Evolutionary conservation across 352 stramenopile species (phyloP).

Genomic region (Hyaloperonospora brassicae): DNA sequence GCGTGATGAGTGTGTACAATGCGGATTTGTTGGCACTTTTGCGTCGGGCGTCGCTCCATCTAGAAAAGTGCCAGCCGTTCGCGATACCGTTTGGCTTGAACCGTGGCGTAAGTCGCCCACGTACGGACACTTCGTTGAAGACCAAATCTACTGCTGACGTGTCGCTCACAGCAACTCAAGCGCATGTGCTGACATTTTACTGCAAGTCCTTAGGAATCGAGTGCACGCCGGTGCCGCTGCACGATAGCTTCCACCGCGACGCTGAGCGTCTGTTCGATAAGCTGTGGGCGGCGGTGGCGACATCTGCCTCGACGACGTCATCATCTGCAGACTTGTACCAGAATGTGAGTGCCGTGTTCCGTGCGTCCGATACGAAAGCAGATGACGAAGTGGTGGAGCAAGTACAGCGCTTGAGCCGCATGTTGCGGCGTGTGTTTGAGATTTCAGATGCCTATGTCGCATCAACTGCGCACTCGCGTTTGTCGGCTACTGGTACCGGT

Average conservation of each 20-base stretch:
- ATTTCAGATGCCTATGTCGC: conserved; percentile 84
- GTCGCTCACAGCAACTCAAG: conserved; percentile 49
- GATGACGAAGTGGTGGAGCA: conserved; percentile 37
- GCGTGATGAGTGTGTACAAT: conserved; percentile 65
- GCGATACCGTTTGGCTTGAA: conserved; percentile 37
- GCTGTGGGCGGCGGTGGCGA: conserved; percentile 36
- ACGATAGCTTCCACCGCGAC: conserved; percentile 70
- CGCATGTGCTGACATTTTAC: conserved; percentile 72
- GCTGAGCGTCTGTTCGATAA: conserved; percentile 82
- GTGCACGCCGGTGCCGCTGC: conserved; percentile 52
- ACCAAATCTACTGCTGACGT: conserved; percentile 25
- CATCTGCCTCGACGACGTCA: conserved; percentile 14
- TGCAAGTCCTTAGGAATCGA: conserved; percentile 73
- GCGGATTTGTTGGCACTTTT: conserved; percentile 58
- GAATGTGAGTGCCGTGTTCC: conserved; percentile 34
- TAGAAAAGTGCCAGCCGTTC: conserved; percentile 68
- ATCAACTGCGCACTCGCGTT: conserved; percentile 56
- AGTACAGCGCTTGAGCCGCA: conserved; percentile 60
- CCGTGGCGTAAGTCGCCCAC: conserved; percentile 20
- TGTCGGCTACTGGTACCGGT: conserved; percentile 20
- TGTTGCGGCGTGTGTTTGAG: conserved; percentile 68
- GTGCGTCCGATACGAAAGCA: conserved; percentile 16
- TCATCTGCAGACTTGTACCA: conserved; percentile 28
- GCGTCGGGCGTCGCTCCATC: conserved; percentile 41
- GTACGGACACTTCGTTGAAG: conserved; percentile 24